phyloP scores from a whole-genome alignment of 2,329 filamentous ascomycete species.

The Alternaria ventricosa region DNA sequence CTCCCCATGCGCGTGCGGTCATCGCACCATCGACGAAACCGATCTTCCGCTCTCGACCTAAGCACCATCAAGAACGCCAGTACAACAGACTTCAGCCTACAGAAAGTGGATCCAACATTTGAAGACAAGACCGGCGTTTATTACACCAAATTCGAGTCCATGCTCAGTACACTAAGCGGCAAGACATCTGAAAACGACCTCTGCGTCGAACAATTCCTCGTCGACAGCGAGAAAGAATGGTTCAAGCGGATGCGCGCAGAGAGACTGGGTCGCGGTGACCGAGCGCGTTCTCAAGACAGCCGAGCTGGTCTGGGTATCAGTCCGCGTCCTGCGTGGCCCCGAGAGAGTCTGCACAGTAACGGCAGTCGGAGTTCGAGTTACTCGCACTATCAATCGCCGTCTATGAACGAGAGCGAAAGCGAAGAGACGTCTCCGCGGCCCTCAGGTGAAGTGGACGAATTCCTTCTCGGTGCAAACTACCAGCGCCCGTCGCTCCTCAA shows the following conservation, averaged over 20 bases:
- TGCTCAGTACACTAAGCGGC: constrained; percentile 52
- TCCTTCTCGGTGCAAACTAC: background rate
- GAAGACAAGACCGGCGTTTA: background rate
- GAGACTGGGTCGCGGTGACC: background rate
- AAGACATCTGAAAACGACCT: constrained; percentile 64
- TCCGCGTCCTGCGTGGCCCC: background rate
- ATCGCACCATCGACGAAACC: background rate
- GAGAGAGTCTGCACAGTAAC: background rate
- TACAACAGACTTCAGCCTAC: background rate
- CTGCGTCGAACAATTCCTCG: constrained; percentile 70
- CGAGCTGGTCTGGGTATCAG: background rate
- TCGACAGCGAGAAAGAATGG: constrained; percentile 72
- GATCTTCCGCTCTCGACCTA: background rate
- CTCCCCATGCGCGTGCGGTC: background rate
- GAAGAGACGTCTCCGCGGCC: background rate
- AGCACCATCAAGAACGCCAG: background rate
- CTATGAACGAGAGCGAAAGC: background rate
- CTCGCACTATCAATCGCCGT: background rate
- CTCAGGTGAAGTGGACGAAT: background rate
- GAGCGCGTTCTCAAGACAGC: background rate
- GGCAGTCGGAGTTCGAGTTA: background rate
- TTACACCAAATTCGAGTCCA: background rate
- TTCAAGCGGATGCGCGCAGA: constrained; percentile 45
- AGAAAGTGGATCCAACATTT: background rate
- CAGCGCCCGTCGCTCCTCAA: background rate